Evolutionary conservation across 495 filamentous ascomycete genomes (phyloP).

Genomic region (Xylaria longipes): DNA sequence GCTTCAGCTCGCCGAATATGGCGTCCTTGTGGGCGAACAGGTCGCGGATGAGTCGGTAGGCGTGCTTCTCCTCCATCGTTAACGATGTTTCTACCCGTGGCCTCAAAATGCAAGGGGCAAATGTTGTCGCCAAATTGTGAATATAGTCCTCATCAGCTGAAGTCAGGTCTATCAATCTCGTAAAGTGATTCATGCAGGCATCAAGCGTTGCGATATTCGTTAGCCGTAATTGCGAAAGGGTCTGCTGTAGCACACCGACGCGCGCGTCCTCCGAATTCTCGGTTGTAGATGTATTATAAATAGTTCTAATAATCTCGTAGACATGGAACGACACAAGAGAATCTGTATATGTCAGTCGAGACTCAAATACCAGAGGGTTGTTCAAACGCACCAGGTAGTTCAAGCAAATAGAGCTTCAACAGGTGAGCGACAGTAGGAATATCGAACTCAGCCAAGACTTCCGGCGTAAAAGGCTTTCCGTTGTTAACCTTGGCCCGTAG

Average conservation of each 20-base stretch:
- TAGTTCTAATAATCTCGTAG: conserved; percentile 98
- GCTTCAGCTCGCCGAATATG: conserved; percentile 96
- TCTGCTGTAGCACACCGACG: conserved; percentile 92
- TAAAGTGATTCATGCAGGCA: conserved; percentile 97
- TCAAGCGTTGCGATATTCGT: conserved; percentile 99
- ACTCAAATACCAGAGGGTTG: background rate
- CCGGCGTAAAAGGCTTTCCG: conserved; percentile 79
- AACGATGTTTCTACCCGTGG: conserved; percentile 84
- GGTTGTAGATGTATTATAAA: conserved; percentile 84
- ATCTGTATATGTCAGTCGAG: conserved; percentile 59
- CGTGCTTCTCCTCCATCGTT: conserved; percentile 93
- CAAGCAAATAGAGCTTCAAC: conserved; percentile 93
- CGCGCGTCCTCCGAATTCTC: conserved; percentile 71
- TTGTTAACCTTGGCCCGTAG: conserved; percentile 84
- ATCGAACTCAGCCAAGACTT: conserved; percentile 83
- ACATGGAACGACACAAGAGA: conserved; percentile 97
- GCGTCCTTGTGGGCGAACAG: conserved; percentile 91
- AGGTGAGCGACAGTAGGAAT: conserved; percentile 92
- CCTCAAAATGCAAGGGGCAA: conserved; percentile 88
- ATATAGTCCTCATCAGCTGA: conserved; percentile 92
- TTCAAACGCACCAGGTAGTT: conserved; percentile 79
- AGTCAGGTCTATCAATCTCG: conserved; percentile 93
- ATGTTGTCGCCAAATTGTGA: conserved; percentile 72
- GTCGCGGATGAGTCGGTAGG: conserved; percentile 90
- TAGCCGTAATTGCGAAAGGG: conserved; percentile 89